Conservation (phyloP, 805 yeast genomes). For the Scheffersomyces coipomensis region DNA sequence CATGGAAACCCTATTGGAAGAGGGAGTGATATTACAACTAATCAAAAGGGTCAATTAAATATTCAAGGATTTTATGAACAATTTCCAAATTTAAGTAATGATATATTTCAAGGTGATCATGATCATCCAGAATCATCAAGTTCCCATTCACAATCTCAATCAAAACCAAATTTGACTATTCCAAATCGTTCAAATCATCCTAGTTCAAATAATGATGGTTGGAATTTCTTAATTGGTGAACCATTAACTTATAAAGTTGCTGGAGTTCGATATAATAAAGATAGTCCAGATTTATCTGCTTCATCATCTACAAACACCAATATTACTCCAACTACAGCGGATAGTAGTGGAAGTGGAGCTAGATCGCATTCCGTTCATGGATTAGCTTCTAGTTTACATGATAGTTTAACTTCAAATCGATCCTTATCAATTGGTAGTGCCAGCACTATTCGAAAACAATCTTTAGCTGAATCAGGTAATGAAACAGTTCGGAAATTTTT, state of each 20-base stretch:
- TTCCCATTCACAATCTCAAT: neutral
- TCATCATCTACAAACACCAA: neutral
- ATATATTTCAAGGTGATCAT: constrained; percentile 23
- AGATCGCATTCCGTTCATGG: neutral
- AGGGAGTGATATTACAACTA: constrained; percentile 30
- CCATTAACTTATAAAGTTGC: constrained; percentile 3
- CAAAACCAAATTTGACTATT: neutral
- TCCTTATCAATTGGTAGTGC: neutral
- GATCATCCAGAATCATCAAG: neutral
- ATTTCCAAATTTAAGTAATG: constrained; percentile 44
- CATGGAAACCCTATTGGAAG: constrained; percentile 51
- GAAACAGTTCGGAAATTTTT: constrained; percentile 38
- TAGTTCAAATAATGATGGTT: constrained; percentile 20
- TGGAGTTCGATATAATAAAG: neutral
- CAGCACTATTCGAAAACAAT: neutral
- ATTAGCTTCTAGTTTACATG: neutral
- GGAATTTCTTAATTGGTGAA: constrained; percentile 33
- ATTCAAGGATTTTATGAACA: constrained; percentile 39
- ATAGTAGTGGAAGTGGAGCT: too few relatives aligned
- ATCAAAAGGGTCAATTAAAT: constrained; percentile 41
- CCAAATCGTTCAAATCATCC: constrained; percentile 6
- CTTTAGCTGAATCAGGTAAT: neutral
- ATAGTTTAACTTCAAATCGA: neutral
- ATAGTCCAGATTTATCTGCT: neutral
- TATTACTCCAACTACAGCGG: neutral